Base-by-base conservation (phyloP, 2,329 filamentous ascomycete species). In the Aspergillus ustus region DNA sequence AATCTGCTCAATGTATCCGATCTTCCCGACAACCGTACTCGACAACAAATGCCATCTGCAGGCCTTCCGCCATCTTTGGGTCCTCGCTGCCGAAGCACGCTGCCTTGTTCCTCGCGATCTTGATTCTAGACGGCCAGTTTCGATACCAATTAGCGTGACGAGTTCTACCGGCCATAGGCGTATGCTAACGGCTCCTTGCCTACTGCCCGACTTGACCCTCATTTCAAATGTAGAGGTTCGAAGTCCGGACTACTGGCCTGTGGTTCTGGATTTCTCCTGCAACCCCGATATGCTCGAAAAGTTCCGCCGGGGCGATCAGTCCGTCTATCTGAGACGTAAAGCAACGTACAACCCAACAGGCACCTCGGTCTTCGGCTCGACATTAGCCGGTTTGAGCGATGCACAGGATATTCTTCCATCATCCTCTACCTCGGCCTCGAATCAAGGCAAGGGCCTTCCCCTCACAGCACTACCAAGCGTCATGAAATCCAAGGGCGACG, bases 31-130 rank as follows among this genome's bases (percentile, higher is more conserved):
- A 9, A 90, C 87, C 31, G 91, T 98, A 2, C 90, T 96, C 70
- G 95, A 99, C 78, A 98, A 98, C 73, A 90, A 91, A 66, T 93
- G 92, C 11, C 95, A 99, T 71, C 84, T 99, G 6, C 95, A 99
- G 80, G 95, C 96, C 3, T 95, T 99, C 80, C 88, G 96, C 5
- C 94, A 99, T 77, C 91, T 99, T 72, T 99, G 95, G 95, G 94
- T 97, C 11, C 84, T 99, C 3, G 95, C 95, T 1, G 90, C 91
- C 0, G 95, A 99, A 71, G 87, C 92, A 9, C 87, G 96, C 55
- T 98, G 94, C 73, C 85, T 99, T 0, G 87, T 99, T 0, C 87
- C 92, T 19, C 91, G 94, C 63, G 95, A 99, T 68, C 86, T 95
- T 3, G 89, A 95, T 62, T 96, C 92, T 0, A 88, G 90, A 45